A percentile compares a stretch with the other conserved stretches of the same genome.
Evolutionary conservation across 768 basidiomycete genomes (phyloP).

Genomic region (Tulasnella sp.): DNA sequence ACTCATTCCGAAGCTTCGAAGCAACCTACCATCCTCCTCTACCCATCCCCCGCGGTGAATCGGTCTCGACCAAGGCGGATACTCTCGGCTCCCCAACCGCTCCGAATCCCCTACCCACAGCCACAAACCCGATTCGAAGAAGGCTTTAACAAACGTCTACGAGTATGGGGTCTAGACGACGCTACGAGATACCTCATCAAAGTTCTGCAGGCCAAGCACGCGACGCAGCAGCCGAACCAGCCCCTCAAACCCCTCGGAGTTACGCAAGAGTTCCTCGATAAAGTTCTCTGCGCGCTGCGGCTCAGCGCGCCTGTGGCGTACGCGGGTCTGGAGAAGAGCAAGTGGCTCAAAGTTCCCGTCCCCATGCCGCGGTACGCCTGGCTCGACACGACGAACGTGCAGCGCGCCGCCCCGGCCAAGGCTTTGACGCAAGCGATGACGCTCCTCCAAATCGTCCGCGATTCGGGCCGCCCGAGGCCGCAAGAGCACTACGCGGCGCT

Average conservation of each 20-base stretch:
- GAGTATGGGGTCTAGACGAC: background rate
- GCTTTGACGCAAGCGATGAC: background rate
- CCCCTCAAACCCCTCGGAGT: background rate
- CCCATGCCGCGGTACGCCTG: background rate
- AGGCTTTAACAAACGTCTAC: background rate
- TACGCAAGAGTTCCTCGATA: slow-evolving; percentile 16
- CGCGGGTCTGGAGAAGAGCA: background rate
- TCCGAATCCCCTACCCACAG: background rate
- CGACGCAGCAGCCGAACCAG: background rate
- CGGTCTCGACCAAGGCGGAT: background rate
- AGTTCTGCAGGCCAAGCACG: background rate
- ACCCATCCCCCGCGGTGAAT: background rate
- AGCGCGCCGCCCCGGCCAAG: slow-evolving; percentile 2
- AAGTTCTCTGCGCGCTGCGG: background rate
- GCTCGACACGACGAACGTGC: background rate
- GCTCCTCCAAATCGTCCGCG: background rate
- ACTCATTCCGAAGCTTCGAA: background rate
- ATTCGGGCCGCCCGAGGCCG: background rate
- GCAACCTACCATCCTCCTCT: background rate
- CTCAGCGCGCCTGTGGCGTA: background rate
- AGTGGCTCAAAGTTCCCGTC: background rate
- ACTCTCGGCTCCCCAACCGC: slow-evolving; percentile 41
- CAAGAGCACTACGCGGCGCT: background rate
- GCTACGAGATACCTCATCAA: slow-evolving; percentile 1
- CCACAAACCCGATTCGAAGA: slow-evolving; percentile 10